Base-by-base conservation (phyloP, 73 alveolate genomes). In the Paramecium bursaria region DNA sequence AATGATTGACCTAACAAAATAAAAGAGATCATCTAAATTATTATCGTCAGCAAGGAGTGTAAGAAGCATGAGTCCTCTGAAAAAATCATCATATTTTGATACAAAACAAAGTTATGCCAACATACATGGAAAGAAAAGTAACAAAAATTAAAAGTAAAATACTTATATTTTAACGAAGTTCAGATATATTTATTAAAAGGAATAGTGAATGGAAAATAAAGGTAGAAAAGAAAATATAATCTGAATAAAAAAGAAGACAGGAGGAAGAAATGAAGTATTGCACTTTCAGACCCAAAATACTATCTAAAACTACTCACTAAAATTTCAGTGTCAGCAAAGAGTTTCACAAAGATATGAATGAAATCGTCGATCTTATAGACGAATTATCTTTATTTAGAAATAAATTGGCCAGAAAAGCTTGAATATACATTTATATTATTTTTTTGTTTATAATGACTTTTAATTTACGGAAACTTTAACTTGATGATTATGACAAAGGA, bases 241-340 rank as follows among this genome's bases (percentile, higher is more conserved):
- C 26, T 35, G 82, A 67, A 67, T 10, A 15, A 17, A 13, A 25
- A 2, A 67, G 27, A 42, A 39, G 21, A 5, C 3, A 67, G 27
- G 82, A 67, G 13, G 21, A 30, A 15, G 54, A 67, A 39, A 33
- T 35, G 19, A 39, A 42, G 33, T 9, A 25, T 35, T 67, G 82
- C 13, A 67, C 82, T 39, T 67, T 67, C 17, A 67, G 33, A 67
- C 82, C 82, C 4, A 67, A 67, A n/a, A 57, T 57, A 19, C 27
- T 67, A 0, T 5, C 27, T 17, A 67, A 67, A 14, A 35, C 82
- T 10, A 67, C 11, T 39, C 5, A 39, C 14, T 7, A 39, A 39
- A 39, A 17, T 10, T 39, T 53, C 10, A 67, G 33, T 67, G 50
- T 21, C 3, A 67, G 57, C 21, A 31, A 31, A 39, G 82, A 67